Percentiles rank a stretch among this genome's conserved stretches.
phyloP scores from a whole-genome alignment of 1,139 yeast species.

The Nadsonia starkeyi-henricii region DNA sequence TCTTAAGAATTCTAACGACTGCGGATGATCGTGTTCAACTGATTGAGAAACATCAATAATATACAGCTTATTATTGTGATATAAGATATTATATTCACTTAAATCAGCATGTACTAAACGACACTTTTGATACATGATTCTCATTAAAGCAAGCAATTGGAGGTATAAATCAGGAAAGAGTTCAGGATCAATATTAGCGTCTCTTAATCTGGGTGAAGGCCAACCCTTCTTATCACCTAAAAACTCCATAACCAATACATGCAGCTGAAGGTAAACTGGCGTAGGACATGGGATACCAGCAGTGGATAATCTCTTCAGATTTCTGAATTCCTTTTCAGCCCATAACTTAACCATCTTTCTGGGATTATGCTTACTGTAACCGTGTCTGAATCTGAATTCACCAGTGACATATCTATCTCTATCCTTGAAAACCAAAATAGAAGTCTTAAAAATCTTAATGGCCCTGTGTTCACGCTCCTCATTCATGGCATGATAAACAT shows the following conservation, averaged over 20 bases:
- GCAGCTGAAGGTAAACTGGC: constrained; percentile 76
- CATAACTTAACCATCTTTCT: constrained; percentile 94
- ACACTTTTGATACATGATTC: constrained; percentile 77
- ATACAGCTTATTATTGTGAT: constrained; percentile 62
- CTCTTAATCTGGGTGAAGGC: constrained; percentile 80
- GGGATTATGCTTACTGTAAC: constrained; percentile 79
- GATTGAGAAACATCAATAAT: constrained; percentile 96
- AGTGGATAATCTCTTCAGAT: constrained; percentile 63
- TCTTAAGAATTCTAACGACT: constrained; percentile 83
- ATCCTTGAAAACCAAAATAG: constrained; percentile 89
- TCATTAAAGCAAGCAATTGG: constrained; percentile 70
- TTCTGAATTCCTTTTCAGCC: constrained; percentile 97
- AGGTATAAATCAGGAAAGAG: constrained; percentile 43
- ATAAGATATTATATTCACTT: constrained; percentile 85
- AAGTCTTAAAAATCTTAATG: constrained; percentile 88
- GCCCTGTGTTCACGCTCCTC: constrained; percentile 49
- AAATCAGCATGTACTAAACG: constrained; percentile 92
- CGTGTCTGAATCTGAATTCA: constrained; percentile 80
- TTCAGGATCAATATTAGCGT: constrained; percentile 37
- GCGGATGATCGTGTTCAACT: constrained; percentile 96
- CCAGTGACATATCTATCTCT: constrained; percentile 94
- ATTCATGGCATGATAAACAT: constrained; percentile 85
- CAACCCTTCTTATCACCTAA: constrained; percentile 55
- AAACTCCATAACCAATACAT: constrained; percentile 91
- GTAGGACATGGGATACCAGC: constrained; percentile 86